Conservation (phyloP, 257 asterid species). For the Nicotiana attenuata region DNA sequence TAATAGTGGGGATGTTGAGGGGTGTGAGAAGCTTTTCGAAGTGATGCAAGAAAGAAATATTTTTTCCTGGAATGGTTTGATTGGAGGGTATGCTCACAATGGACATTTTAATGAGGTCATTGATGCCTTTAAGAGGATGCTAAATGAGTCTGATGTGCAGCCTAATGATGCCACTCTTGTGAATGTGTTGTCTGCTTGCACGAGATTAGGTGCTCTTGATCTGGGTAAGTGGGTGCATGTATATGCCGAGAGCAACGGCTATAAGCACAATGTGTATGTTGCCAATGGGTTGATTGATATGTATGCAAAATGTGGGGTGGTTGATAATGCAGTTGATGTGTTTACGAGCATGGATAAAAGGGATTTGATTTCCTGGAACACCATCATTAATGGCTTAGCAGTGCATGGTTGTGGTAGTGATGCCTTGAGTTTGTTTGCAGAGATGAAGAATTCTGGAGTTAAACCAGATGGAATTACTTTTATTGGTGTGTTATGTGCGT, state of each 20-base stretch:
- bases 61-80: slow-evolving; percentile 85
- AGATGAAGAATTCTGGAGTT: slow-evolving; percentile 49
- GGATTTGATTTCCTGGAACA: slow-evolving; percentile 82
- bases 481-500: slow-evolving; percentile 65
- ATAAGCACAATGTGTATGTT: slow-evolving; percentile 43
- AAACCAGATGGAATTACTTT: slow-evolving; percentile 73
- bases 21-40: slow-evolving; percentile 53
- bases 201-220: slow-evolving; percentile 68
- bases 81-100: slow-evolving; percentile 64
- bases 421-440: slow-evolving; percentile 49
- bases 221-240: slow-evolving; percentile 64
- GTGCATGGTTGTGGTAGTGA: slow-evolving; percentile 71
- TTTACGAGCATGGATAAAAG: slow-evolving; percentile 48
- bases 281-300: slow-evolving; percentile 70
- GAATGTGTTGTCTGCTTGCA: slow-evolving; percentile 60
- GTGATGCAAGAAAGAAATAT: slow-evolving; percentile 55
- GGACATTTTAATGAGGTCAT: slow-evolving; percentile 44
- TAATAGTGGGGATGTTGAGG: slow-evolving; percentile 56
- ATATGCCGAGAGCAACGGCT: slow-evolving; percentile 49
- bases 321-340: slow-evolving; percentile 43
- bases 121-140: slow-evolving; percentile 52
- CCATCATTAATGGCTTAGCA: slow-evolving; percentile 72
- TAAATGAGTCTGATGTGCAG: slow-evolving; percentile 41
- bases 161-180: slow-evolving; percentile 80
- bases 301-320: slow-evolving; percentile 80